Evolutionary conservation across 768 basidiomycete species (phyloP).

Genomic region (Tephrocybe sp.): DNA sequence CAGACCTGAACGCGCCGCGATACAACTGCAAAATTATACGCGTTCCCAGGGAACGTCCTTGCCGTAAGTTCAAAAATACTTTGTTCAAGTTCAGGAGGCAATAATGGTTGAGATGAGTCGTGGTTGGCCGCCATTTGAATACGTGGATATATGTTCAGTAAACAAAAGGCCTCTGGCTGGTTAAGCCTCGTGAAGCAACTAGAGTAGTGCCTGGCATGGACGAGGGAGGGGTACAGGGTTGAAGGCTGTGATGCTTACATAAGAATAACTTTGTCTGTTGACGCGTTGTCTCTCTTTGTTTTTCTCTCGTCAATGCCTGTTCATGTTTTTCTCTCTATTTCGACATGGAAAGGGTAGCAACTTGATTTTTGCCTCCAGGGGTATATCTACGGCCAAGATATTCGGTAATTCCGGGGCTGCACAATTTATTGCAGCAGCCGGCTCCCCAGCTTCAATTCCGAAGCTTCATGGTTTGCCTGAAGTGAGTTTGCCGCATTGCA

Average conservation of each 20-base stretch:
- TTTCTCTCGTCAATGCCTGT: background rate
- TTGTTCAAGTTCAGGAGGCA: conserved; percentile 26
- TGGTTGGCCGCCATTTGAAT: background rate
- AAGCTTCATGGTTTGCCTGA: conserved; percentile 43
- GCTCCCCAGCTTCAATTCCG: conserved; percentile 36
- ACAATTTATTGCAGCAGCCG: conserved; percentile 40
- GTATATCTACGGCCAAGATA: conserved; percentile 18
- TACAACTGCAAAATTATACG: conserved; percentile 18
- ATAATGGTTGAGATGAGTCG: conserved; percentile 6
- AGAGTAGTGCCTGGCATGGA: background rate
- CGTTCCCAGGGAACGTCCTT: conserved; percentile 15
- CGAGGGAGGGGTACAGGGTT: background rate
- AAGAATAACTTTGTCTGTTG: background rate
- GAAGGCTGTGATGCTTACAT: conserved; percentile 10
- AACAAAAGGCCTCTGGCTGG: background rate
- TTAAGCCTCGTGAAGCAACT: background rate
- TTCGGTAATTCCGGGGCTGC: conserved; percentile 32
- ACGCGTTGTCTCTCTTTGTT: too few relatives aligned
- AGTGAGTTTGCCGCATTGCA: conserved; percentile 24
- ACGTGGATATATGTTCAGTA: background rate
- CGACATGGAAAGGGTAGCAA: conserved; percentile 7
- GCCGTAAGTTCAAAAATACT: conserved; percentile 26
- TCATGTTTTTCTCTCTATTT: conserved; percentile 10
- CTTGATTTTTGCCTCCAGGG: background rate
- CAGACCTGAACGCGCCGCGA: conserved; percentile 23